phyloP scores from a whole-genome alignment of 805 yeast species.

The Wickerhamiella allomyrinae region DNA sequence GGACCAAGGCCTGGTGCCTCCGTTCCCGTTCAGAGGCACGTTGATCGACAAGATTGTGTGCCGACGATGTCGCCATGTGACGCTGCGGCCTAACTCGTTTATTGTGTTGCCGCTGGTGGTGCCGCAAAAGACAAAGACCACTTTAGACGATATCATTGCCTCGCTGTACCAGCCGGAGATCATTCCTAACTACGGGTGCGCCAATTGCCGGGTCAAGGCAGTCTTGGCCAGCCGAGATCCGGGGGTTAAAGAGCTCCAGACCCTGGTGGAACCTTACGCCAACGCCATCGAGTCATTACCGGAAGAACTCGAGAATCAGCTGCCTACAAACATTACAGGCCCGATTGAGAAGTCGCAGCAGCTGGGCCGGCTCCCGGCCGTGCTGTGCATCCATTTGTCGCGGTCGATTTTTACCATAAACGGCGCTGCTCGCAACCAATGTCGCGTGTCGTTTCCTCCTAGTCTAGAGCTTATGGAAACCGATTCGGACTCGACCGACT shows the following conservation, averaged over 20 bases:
- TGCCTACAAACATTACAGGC: conserved; percentile 20
- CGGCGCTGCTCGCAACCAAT: conserved; percentile 56
- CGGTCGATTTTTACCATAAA: conserved; percentile 65
- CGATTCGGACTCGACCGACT: conserved; percentile 7
- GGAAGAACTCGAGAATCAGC: conserved; percentile 23
- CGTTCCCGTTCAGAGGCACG: conserved; percentile 61
- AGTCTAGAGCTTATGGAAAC: conserved; percentile 27
- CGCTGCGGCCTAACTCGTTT: conserved; percentile 49
- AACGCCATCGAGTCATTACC: conserved; percentile 38
- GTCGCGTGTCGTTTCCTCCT: conserved; percentile 55
- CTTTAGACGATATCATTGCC: conserved; percentile 40
- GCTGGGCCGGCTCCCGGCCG: conserved; percentile 51
- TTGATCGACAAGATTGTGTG: conserved; percentile 57
- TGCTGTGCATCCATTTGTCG: conserved; percentile 70
- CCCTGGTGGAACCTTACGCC: conserved; percentile 21
- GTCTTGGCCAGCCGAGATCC: conserved; percentile 26
- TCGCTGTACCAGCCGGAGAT: conserved; percentile 51
- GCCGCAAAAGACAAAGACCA: conserved; percentile 40
- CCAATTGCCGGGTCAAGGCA: conserved; percentile 42
- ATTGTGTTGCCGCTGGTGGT: conserved; percentile 60
- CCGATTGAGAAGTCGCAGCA: conserved; percentile 49
- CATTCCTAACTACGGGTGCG: conserved; percentile 62
- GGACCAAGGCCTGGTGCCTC: conserved; percentile 30
- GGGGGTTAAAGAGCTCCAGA: conserved; percentile 26
- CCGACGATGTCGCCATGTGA: conserved; percentile 44